Evolutionary conservation across 1,139 yeast genomes (phyloP), one percentile per base, ranked within the genome.

Genomic region (Scheffersomyces segobiensis): DNA sequence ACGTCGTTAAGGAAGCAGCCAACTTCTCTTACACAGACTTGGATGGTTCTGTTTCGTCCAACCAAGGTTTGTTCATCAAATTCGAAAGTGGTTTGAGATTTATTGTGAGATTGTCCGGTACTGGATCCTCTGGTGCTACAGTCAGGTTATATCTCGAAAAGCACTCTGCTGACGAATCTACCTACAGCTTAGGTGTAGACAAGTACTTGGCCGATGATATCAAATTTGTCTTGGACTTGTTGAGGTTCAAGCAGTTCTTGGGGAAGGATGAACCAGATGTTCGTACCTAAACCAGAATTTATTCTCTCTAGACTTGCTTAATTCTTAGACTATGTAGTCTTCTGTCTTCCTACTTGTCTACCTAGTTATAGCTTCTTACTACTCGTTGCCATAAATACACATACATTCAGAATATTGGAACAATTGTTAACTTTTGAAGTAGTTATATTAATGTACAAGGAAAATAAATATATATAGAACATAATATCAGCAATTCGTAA

Each of bases 121-220:
- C 99, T 14, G 99, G 99, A 6, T 93, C 98, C 1, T 88, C 97
- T 1, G 99, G 99, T 53, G 98, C 99, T 20, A 95, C 99, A 3
- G 93, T 96, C 61, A 87, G 99, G 76, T 81, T 95, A 65, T 95
- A 95, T 76, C 80, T 93, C 72, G 99, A 95, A 75, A 88, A 88
- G 75, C 93, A 91, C 77, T 86, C 89, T 51, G 68, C 75, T 56
- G 96, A 92, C 68, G 72, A 77, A 59, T 63, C 84, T 18, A 81
- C 80, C 52, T 86, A 83, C 68, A 69, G 69, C 10, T 67, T 76
- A 60, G 74, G 80, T 53, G 96, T 93, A n/a, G 91, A 89, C 65
- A 86, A 87, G 50, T 93, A 78, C 74, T 83, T 95, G 68, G 79
- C 79, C 56, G 73, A 79, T 5, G 93, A 89, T 65, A 85, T 95